These are phyloP conservation scores for Adenanthera pavonina DNA, from an alignment of 306 rosid genomes.

Conservation along the genomic window DNA sequence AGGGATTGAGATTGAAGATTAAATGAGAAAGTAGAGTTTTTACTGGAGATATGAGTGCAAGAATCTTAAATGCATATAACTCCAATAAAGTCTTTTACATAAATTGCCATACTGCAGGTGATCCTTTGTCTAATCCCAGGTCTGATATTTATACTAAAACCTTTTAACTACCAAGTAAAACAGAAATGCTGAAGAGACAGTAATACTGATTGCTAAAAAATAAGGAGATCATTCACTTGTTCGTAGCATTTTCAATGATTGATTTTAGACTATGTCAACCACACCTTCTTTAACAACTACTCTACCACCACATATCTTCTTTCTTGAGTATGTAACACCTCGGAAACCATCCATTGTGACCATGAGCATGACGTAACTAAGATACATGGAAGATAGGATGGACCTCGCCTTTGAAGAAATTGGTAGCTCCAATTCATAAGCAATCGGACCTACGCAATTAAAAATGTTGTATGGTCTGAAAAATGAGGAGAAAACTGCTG, in stretches of 20 bases:
- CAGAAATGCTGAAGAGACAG: not conserved
- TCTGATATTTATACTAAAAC: not conserved
- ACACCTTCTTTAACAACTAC: not conserved
- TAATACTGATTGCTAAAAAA: not conserved
- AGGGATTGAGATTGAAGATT: not conserved
- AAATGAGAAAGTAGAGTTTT: not conserved
- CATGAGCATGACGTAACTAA: no score
- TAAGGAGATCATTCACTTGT: not conserved
- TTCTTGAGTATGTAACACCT: no score
- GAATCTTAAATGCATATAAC: not conserved
- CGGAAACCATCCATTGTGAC: no score
- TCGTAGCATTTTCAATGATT: not conserved
- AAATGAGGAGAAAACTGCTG: no score
- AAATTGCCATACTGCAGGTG: not conserved
- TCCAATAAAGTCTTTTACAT: not conserved
- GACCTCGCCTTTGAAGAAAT: no score
- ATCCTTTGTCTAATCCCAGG: not conserved
- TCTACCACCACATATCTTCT: no score
- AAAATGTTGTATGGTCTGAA: no score
- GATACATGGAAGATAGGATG: no score
- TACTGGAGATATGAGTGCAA: not conserved
- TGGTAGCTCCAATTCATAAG: no score
- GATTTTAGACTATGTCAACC: not conserved
- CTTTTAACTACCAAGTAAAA: not conserved
- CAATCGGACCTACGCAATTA: no score